Evolutionary conservation across 805 yeast genomes (phyloP).

Genomic region (Wickerhamiella azymoides): DNA sequence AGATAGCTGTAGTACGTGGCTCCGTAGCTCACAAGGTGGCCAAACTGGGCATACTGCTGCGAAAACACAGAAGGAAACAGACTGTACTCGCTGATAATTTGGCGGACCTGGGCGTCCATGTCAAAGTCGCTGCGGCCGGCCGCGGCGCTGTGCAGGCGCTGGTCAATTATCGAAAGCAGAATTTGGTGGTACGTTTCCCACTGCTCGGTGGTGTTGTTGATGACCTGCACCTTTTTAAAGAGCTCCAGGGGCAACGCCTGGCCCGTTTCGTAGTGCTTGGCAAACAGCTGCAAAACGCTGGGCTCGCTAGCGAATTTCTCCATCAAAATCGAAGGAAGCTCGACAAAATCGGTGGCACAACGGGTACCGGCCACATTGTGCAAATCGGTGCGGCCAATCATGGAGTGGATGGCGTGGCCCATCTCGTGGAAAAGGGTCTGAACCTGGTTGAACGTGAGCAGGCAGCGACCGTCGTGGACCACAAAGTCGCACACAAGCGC

Average conservation of each 20-base stretch:
- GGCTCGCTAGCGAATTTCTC: conserved; percentile 80
- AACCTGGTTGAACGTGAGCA: conserved; percentile 61
- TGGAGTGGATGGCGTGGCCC: conserved; percentile 98
- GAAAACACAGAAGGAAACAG: conserved; percentile 57
- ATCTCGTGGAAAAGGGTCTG: conserved; percentile 94
- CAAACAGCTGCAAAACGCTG: conserved; percentile 58
- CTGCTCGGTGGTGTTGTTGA: conserved; percentile 24
- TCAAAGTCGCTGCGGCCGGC: conserved; percentile 31
- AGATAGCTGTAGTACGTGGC: conserved; percentile 86
- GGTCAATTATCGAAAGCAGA: conserved; percentile 82
- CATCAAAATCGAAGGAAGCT: conserved; percentile 91
- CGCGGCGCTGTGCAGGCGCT: conserved; percentile 44
- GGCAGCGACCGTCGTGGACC: conserved; percentile 31
- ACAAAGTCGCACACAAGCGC: conserved; percentile 76
- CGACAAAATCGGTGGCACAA: conserved; percentile 93
- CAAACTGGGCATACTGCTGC: conserved; percentile 88
- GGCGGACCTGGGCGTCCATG: conserved; percentile 50
- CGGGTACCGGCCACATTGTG: conserved; percentile 93
- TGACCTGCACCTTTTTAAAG: conserved; percentile 7
- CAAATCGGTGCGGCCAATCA: conserved; percentile 79
- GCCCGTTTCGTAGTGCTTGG: conserved; percentile 56
- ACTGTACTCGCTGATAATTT: conserved; percentile 41
- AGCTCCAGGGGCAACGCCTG: conserved; percentile 37
- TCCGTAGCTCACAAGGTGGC: conserved; percentile 87
- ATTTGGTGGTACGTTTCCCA: conserved; percentile 78